Base-by-base conservation (phyloP, 2,329 filamentous ascomycete species). In the Metarhizium guizhouense region DNA sequence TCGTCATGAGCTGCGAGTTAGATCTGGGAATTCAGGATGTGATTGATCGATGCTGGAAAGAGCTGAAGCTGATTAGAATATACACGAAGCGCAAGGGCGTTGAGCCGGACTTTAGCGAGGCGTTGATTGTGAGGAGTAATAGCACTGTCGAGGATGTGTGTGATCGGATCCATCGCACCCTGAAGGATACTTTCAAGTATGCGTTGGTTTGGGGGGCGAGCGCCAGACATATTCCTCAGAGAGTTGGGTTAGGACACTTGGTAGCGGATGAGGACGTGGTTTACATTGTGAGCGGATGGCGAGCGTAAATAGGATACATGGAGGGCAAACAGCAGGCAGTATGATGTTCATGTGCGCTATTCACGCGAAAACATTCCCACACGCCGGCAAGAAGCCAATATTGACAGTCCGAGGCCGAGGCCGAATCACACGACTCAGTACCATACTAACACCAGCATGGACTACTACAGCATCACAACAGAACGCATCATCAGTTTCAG, bases 171-270 rank as follows among this genome's bases (percentile, higher is more conserved):
- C 94, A 99, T 74, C 81, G 94, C 59, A 94, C 85, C 30, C 76
- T 99, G 62, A 99, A 97, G 82, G 95, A 99, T 60, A 96, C 91
- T 4, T 99, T 97, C 81, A 99, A 97, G 78, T 96, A 97, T 74
- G 95, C 94, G 3, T 74, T 97, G 62, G 94, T 99, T 0, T 99
- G 95, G 95, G 94, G 94, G 4, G 92, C 92, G 18, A 97, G 93
- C 72, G 94, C 94, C 40, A 85, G 90, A 65, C 95, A 99, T 76
- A 80, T 97, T 40, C 94, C 95, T 40, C 94, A 99, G 77, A 79
- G 94, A 59, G 93, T 96, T 42, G 95, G 94, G 1, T 72, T 99
- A 65, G 78, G 83, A 6, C 94, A 99, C 77, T 66, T 83, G 13
- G 92, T 99, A 48, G 74, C 79, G 2, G 84, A 87, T 60, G 83